phyloP scores from a whole-genome alignment of 2,329 filamentous ascomycete species.

The Talaromyces sp. region DNA sequence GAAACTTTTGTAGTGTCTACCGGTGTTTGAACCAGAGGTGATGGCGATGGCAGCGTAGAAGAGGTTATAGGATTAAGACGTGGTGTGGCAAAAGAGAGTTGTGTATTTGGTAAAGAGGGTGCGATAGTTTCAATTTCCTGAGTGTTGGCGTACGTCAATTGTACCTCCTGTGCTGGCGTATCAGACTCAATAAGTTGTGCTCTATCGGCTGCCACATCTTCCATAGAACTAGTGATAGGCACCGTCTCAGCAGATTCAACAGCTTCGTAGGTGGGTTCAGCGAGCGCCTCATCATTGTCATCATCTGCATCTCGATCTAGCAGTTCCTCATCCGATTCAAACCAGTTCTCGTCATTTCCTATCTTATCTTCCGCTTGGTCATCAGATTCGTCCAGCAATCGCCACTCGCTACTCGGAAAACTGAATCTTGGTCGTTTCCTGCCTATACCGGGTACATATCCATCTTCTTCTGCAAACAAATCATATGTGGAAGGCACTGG shows the following conservation, averaged over 20 bases:
- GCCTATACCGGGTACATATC: slow-evolving; percentile 57
- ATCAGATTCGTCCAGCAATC: slow-evolving; percentile 65
- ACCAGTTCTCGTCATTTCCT: slow-evolving; percentile 11
- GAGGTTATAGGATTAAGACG: slow-evolving; percentile 41
- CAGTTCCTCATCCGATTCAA: slow-evolving; percentile 20
- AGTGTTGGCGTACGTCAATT: background rate
- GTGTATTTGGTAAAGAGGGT: slow-evolving; percentile 10
- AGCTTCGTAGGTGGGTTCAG: background rate
- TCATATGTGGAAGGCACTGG: slow-evolving; percentile 65
- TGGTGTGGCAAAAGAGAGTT: slow-evolving; percentile 37
- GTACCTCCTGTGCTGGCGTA: no score
- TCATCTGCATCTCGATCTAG: slow-evolving; percentile 6
- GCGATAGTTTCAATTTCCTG: background rate
- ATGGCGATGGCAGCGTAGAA: slow-evolving; percentile 41
- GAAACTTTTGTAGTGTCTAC: slow-evolving; percentile 20
- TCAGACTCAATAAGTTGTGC: background rate
- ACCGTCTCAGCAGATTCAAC: background rate
- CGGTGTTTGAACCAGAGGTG: slow-evolving; percentile 36
- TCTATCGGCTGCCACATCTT: background rate
- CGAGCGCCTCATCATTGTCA: background rate
- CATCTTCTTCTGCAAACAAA: slow-evolving; percentile 67
- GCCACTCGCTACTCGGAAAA: slow-evolving; percentile 68
- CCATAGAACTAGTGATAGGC: background rate
- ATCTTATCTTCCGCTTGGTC: slow-evolving; percentile 6
- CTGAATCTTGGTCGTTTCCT: slow-evolving; percentile 71